Conservation (phyloP, 257 asterid genomes). For the Paulownia fortunei region DNA sequence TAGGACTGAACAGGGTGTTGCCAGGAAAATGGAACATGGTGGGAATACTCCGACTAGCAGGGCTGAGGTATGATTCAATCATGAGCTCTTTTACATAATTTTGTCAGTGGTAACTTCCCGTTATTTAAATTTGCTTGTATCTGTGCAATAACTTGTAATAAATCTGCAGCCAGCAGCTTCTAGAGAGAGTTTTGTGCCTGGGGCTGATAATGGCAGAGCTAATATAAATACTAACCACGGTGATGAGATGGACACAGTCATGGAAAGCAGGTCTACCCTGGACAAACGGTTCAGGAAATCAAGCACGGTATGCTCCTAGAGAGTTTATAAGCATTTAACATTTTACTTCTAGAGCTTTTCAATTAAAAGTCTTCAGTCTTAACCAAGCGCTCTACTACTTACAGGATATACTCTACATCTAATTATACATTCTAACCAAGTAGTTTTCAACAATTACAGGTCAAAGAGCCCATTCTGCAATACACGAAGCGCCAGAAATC, state of each 20-base stretch:
- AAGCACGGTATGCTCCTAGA: conserved; percentile 71
- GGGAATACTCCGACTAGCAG: conserved; percentile 80
- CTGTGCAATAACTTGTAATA: not conserved
- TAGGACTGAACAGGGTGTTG: conserved; percentile 54
- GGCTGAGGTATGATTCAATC: conserved; percentile 59
- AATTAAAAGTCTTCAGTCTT: not conserved
- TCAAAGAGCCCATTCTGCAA: conserved; percentile 85
- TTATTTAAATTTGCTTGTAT: not conserved
- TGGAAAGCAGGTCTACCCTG: conserved; percentile 66
- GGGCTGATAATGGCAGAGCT: conserved; percentile 52
- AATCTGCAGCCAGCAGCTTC: conserved; percentile 77
- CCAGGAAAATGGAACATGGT: conserved; percentile 55
- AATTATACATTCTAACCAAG: not conserved
- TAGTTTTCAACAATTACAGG: conserved; percentile 45
- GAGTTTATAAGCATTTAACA: not conserved
- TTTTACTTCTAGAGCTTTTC: not conserved
- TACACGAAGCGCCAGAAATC: conserved; percentile 73
- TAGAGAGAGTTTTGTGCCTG: conserved; percentile 77
- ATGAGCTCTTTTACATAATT: not conserved
- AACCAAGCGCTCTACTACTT: not conserved
- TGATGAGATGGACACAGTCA: conserved; percentile 49
- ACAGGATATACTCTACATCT: not conserved
- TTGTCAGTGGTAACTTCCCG: not conserved
- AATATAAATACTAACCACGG: conserved; percentile 34
- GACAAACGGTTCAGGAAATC: conserved; percentile 75